Evolutionary conservation across 139 green algal species (phyloP).

Genomic region (Auxenochlorella pyrenoidosa): DNA sequence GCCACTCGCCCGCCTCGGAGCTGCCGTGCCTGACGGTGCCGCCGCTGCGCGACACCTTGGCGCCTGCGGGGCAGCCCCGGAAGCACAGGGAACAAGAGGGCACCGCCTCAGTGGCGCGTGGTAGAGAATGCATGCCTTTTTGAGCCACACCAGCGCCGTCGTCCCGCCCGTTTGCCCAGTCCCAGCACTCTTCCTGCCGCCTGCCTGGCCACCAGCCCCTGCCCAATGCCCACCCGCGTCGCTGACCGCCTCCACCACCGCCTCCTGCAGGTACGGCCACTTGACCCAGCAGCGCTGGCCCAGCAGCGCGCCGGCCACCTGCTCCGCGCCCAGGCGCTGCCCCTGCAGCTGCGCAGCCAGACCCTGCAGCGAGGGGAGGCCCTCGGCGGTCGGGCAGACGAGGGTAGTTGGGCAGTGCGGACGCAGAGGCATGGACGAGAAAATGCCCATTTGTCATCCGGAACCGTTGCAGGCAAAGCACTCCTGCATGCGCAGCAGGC

Average conservation of each 20-base stretch:
- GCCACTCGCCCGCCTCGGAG: constrained; percentile 23
- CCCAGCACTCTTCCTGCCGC: background rate
- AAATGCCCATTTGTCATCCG: too few species aligned
- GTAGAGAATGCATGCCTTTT: too few species aligned
- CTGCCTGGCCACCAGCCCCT: too few species aligned
- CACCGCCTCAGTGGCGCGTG: too few species aligned
- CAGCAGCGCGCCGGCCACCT: constrained; percentile 63
- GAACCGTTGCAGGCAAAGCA: background rate
- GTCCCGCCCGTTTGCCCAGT: too few species aligned
- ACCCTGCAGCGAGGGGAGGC: background rate
- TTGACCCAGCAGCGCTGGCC: constrained; percentile 82
- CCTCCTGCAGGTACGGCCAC: constrained; percentile 90
- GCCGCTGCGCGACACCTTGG: background rate
- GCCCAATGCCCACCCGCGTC: constrained; percentile 32
- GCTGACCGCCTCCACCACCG: constrained; percentile 59
- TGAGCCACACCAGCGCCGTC: too few species aligned
- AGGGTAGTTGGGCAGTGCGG: background rate
- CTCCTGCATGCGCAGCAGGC: background rate
- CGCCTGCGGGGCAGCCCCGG: background rate
- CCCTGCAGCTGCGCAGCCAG: constrained; percentile 13
- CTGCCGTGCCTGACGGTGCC: constrained; percentile 13
- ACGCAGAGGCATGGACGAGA: background rate
- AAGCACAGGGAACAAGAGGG: too few species aligned
- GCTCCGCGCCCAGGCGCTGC: constrained; percentile 23
- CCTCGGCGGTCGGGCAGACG: background rate